Conservation (phyloP, 2,329 filamentous ascomycete species). For the Nothopassalora personata region DNA sequence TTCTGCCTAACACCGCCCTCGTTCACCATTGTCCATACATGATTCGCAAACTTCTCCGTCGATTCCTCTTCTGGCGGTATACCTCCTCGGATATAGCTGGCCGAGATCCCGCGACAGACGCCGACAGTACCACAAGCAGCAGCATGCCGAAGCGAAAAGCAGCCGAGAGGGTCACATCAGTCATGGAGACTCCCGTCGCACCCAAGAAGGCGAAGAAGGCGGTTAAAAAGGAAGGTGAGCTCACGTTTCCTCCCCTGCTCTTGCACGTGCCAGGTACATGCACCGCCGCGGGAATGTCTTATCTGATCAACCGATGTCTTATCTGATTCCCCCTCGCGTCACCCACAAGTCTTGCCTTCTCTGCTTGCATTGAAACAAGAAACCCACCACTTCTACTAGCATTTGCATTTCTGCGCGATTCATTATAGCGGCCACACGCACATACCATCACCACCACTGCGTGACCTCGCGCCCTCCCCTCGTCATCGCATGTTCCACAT, state of each 20-base stretch:
- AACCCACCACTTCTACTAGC: not conserved
- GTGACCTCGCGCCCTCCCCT: not conserved
- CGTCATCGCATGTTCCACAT: not conserved
- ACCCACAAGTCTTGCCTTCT: not conserved
- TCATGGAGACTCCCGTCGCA: not conserved
- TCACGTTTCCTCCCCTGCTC: not conserved
- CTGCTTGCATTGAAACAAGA: not conserved
- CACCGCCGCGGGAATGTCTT: not conserved
- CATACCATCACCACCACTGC: not conserved
- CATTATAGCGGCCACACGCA: not conserved
- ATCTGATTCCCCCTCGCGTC: not conserved
- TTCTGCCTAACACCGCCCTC: not conserved
- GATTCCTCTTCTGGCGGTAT: not conserved
- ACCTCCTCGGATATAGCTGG: not conserved
- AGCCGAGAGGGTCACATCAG: not conserved
- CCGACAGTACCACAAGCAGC: not conserved
- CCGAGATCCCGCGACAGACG: not conserved
- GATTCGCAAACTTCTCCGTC: not conserved
- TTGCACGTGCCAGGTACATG: not conserved
- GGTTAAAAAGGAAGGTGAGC: constrained; percentile 6
- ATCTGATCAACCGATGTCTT: not conserved
- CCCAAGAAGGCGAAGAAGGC: not conserved
- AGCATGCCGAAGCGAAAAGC: constrained; percentile 13
- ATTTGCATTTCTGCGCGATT: not conserved
- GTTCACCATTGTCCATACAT: not conserved